Conservation (phyloP, 495 filamentous ascomycete genomes). For the Penicillium macrosclerotiorum region DNA sequence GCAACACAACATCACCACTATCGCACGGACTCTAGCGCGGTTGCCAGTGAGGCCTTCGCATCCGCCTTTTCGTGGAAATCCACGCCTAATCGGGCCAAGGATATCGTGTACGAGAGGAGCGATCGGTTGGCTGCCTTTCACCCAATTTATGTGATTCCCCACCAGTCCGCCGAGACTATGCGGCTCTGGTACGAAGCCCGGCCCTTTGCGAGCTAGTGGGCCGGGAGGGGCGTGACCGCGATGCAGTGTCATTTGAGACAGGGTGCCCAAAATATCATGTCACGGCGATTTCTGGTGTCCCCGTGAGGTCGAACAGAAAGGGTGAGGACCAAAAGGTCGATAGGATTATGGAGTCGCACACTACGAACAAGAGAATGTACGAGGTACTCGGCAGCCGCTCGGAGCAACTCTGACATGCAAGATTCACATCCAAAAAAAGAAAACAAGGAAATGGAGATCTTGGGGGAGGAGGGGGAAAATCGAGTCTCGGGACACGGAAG, state of each 20-base stretch:
- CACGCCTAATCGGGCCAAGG: conserved; percentile 44
- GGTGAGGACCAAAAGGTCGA: too few relatives aligned
- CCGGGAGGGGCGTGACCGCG: conserved; percentile 5
- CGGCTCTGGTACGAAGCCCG: conserved; percentile 58
- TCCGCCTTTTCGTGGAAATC: conserved; percentile 68
- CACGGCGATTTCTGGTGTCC: neutral
- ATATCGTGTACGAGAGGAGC: conserved; percentile 45
- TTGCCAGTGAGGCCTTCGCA: conserved; percentile 34
- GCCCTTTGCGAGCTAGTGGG: conserved; percentile 17
- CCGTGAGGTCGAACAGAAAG: too few relatives aligned
- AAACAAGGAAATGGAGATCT: neutral
- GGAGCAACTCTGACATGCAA: too few relatives aligned
- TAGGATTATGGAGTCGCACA: too few relatives aligned
- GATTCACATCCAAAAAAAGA: too few relatives aligned
- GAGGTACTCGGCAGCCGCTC: too few relatives aligned
- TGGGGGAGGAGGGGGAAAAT: too few relatives aligned
- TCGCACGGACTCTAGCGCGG: conserved; percentile 47
- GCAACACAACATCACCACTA: conserved; percentile 74
- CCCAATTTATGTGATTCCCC: conserved; percentile 83
- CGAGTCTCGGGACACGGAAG: too few relatives aligned
- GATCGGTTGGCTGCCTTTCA: conserved; percentile 60
- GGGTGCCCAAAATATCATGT: neutral
- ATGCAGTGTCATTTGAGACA: conserved; percentile 11
- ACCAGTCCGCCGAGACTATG: conserved; percentile 61
- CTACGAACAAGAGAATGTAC: too few relatives aligned